These are phyloP conservation scores for Strobilomyces echinocephalus DNA, from an alignment of 768 basidiomycete genomes.

Conservation along the genomic window DNA sequence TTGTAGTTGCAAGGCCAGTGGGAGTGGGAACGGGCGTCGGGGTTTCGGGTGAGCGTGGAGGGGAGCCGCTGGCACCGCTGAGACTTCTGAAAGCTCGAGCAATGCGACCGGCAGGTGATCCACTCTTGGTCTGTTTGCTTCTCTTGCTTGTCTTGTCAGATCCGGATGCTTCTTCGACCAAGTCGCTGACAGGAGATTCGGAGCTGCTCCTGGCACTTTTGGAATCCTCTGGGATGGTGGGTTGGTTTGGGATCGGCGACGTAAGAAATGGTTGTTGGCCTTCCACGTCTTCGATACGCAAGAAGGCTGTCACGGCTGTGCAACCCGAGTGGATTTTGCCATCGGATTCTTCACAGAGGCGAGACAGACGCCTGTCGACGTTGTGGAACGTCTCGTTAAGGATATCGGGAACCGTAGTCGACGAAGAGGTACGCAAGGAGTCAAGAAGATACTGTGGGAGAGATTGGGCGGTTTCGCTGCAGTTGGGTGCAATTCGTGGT, in stretches of 20 bases:
- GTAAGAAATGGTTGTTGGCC: constrained; percentile 67
- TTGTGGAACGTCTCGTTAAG: constrained; percentile 93
- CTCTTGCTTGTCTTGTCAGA: constrained; percentile 35
- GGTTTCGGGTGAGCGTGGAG: constrained; percentile 10
- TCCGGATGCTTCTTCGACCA: constrained; percentile 31
- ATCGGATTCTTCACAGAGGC: constrained; percentile 78
- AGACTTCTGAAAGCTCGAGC: constrained; percentile 53
- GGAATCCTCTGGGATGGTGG: constrained; percentile 31
- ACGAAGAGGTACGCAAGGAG: constrained; percentile 56
- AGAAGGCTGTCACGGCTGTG: constrained; percentile 93
- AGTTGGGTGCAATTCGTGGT: not conserved
- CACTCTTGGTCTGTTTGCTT: constrained; percentile 39
- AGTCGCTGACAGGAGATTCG: constrained; percentile 44
- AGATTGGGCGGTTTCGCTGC: constrained; percentile 8
- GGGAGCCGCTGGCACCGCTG: constrained; percentile 30
- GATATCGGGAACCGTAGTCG: constrained; percentile 71
- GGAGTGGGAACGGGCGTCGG: constrained; percentile 11
- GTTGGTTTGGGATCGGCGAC: constrained; percentile 21
- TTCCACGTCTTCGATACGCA: constrained; percentile 81
- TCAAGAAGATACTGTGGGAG: constrained; percentile 56
- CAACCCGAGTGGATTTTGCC: constrained; percentile 96
- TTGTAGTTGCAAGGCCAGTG: constrained; percentile 28
- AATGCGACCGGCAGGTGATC: constrained; percentile 43
- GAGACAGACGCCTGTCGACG: constrained; percentile 80
- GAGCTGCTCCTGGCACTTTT: constrained; percentile 33